Evolutionary conservation across 2,329 filamentous ascomycete species (phyloP), one percentile per base, ranked within the genome.

Genomic region (Fusarium drepaniforme): DNA sequence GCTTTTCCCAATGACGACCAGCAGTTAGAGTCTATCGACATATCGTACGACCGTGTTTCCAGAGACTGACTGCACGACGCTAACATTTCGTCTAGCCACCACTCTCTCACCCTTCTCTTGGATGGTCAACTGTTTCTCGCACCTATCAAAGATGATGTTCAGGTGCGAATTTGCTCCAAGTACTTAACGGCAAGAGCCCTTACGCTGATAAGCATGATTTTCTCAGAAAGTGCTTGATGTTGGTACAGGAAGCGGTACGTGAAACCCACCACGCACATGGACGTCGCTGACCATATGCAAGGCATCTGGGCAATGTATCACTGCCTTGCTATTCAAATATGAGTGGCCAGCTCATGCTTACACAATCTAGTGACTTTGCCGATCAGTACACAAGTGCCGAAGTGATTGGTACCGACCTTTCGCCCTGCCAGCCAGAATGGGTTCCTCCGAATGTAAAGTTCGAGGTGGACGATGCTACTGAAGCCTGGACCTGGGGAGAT

Each of bases 211-310:
- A 4, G 13, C 5, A 16, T 30, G 15, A 5, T 51, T 33, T 40
- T 5, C 25, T 16, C 8, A 72, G 67, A 72, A 56, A 53, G 70
- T 72, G 1, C 67, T 78, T 4, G 76, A 78, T 25, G 71, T 78
- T 15, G 76, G 76, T 9, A 78, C 76, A 28, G 76, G 76, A 68
- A 66, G 58, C 16, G 71, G 68, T 73, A 68, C 30, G 60, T 51
- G 25, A 18, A 18, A 53, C 2, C 16, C 25, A n/a, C 6, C 25
- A 13, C 16, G 12, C 13, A 13, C n/a, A 4, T 6, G 5, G 9
- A 40, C 35, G 6, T 6, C 15, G 8, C 42, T 62, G 18, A 71
- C 13, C 1, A 16, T 5, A 8, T 8, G 4, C 21, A 15, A 71
- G 70, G 70, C 1, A 13, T 67, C 4, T 72, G 70, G 67, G 68